Conservation (phyloP, 2,329 filamentous ascomycete genomes). For the Pseudocercospora musae region DNA sequence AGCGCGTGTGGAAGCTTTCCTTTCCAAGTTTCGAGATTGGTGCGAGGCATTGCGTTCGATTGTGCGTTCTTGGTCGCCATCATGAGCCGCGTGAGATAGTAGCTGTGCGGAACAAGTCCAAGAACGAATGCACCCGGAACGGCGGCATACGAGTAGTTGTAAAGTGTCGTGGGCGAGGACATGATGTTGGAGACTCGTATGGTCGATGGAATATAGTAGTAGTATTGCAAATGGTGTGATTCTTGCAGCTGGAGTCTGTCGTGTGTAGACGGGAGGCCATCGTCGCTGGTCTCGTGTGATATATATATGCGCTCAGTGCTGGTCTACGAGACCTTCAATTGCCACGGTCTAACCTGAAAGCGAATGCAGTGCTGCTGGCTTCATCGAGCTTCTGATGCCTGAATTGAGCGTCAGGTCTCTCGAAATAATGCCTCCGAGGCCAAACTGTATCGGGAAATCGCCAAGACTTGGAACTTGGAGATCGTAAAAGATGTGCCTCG, state of each 20-base stretch:
- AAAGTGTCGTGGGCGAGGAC: constrained; percentile 3
- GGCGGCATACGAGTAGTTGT: constrained; percentile 26
- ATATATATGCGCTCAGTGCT: neutral
- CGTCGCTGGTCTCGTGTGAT: neutral
- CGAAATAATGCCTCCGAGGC: neutral
- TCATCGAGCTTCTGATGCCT: neutral
- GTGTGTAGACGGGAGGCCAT: neutral
- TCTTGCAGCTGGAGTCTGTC: neutral
- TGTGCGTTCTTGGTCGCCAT: constrained; percentile 23
- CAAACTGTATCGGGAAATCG: neutral
- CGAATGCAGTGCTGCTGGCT: neutral
- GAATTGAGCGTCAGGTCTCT: neutral
- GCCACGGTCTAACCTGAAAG: neutral
- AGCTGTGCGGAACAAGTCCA: constrained; percentile 25
- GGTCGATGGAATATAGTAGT: neutral
- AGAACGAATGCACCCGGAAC: constrained; percentile 27
- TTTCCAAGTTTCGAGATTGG: constrained; percentile 29
- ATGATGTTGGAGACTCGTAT: neutral
- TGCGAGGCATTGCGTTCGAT: constrained; percentile 26
- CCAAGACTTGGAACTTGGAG: too few relatives aligned
- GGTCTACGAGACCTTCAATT: neutral
- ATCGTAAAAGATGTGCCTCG: neutral
- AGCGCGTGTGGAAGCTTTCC: constrained; percentile 20
- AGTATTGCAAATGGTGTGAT: neutral
- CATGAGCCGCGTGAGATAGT: constrained; percentile 25